Evolutionary conservation across 805 yeast species (phyloP).

Genomic region (Wickerhamiella vanderwaltii): DNA sequence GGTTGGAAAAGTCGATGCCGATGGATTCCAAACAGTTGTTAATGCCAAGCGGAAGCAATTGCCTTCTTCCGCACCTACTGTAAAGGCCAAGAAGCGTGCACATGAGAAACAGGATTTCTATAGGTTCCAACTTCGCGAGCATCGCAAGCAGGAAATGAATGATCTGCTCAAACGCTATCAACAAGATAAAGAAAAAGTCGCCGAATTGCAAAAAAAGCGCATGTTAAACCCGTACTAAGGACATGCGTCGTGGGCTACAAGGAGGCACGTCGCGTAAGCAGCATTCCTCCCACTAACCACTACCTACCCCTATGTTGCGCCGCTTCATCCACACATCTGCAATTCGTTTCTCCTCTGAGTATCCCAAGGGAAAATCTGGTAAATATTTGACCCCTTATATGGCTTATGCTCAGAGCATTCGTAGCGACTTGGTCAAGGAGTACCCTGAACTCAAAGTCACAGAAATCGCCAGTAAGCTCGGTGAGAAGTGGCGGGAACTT

Average conservation of each 20-base stretch:
- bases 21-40: constrained; percentile 86
- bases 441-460: constrained; percentile 87
- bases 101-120: constrained; percentile 85
- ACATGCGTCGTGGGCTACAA: neutral
- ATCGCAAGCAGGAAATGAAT: constrained; percentile 85
- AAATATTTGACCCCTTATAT: constrained; percentile 83
- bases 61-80: constrained; percentile 27
- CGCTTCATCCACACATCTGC: constrained; percentile 17
- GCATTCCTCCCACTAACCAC: neutral
- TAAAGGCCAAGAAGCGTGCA: constrained; percentile 39
- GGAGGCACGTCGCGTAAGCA: neutral
- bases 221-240: constrained; percentile 68
- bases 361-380: constrained; percentile 18
- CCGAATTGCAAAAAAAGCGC: constrained; percentile 63
- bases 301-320: neutral
- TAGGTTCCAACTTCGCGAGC: constrained; percentile 89
- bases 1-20: constrained; percentile 65
- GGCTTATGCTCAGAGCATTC: constrained; percentile 93
- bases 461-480: constrained; percentile 82
- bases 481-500: constrained; percentile 91
- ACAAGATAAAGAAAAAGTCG: constrained; percentile 79
- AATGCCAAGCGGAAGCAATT: constrained; percentile 75
- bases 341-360: constrained; percentile 12
- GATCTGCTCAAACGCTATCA: constrained; percentile 73
- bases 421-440: constrained; percentile 84